Evolutionary conservation across 257 asterid genomes (phyloP).

Genomic region (Solanum ahanhuiri): DNA sequence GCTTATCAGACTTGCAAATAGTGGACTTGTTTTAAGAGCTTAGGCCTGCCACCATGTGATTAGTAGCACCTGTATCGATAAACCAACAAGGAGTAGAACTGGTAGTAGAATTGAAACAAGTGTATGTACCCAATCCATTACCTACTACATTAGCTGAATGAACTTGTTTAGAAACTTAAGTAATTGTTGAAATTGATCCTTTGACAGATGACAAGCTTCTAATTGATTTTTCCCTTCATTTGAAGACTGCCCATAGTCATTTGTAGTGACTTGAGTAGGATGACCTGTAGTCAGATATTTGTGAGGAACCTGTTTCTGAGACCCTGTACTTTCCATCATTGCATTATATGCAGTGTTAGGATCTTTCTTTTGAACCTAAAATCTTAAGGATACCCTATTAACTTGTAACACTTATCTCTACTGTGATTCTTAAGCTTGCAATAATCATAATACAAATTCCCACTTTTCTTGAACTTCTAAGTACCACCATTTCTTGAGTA

Average conservation of each 20-base stretch:
- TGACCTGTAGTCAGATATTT: not conserved
- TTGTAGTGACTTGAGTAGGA: not conserved
- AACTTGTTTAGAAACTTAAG: not conserved
- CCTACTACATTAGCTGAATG: not conserved
- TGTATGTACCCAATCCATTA: not conserved
- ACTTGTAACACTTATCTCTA: not conserved
- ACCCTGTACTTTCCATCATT: not conserved
- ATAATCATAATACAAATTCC: not conserved
- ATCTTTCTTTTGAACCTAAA: too few species aligned
- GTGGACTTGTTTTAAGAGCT: not conserved
- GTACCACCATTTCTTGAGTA: not conserved
- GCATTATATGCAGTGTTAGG: not conserved
- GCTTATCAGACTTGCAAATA: not conserved
- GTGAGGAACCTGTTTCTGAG: not conserved
- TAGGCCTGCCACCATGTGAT: not conserved
- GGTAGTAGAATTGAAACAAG: too few species aligned
- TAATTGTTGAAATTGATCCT: not conserved
- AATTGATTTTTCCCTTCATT: not conserved
- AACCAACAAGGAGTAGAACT: not conserved
- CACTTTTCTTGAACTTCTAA: not conserved
- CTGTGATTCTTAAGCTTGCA: not conserved
- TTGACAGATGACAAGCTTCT: not conserved
- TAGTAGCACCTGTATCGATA: not conserved
- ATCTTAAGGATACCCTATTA: not conserved
- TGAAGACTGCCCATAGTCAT: not conserved